phyloP scores from a whole-genome alignment of 2,329 filamentous ascomycete species.

The Drechslerella stenobrocha region DNA sequence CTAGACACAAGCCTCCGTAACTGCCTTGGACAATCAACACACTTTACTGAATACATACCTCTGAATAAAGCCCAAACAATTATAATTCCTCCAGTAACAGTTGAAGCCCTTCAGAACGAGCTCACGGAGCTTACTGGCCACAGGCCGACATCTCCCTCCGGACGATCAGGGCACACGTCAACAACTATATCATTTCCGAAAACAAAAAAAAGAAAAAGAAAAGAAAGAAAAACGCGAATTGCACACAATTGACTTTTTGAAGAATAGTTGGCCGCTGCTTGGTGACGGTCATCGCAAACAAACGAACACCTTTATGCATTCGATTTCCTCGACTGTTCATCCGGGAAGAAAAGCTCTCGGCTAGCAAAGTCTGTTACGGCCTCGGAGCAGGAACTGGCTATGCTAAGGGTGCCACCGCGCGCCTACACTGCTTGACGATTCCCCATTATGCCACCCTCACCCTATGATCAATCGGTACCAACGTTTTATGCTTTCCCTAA shows the following conservation, averaged over 20 bases:
- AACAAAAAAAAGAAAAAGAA: not conserved
- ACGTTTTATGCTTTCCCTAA: constrained; percentile 3
- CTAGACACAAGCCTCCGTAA: not conserved
- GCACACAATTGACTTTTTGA: too few species aligned
- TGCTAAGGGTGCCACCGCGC: constrained; percentile 6
- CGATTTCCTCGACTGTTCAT: constrained; percentile 2
- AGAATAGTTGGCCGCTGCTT: too few species aligned
- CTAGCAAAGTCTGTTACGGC: constrained; percentile 1
- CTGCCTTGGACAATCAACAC: constrained; percentile 8
- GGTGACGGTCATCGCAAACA: too few species aligned
- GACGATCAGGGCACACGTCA: too few species aligned
- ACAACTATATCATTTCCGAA: not conserved
- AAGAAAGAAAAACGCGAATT: not conserved
- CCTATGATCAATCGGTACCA: not conserved
- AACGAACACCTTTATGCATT: not conserved
- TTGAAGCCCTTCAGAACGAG: constrained; percentile 1
- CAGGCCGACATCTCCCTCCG: too few species aligned
- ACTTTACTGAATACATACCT: constrained; percentile 9
- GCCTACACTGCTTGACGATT: not conserved
- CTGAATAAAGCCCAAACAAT: not conserved
- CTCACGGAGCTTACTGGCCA: not conserved
- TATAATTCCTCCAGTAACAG: constrained; percentile 11
- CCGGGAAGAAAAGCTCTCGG: constrained; percentile 15
- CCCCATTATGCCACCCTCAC: not conserved
- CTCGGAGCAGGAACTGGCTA: constrained; percentile 13